Evolutionary conservation across 371 early-diverging fungal species (phyloP).

Genomic region (Parasitella parasitica): DNA sequence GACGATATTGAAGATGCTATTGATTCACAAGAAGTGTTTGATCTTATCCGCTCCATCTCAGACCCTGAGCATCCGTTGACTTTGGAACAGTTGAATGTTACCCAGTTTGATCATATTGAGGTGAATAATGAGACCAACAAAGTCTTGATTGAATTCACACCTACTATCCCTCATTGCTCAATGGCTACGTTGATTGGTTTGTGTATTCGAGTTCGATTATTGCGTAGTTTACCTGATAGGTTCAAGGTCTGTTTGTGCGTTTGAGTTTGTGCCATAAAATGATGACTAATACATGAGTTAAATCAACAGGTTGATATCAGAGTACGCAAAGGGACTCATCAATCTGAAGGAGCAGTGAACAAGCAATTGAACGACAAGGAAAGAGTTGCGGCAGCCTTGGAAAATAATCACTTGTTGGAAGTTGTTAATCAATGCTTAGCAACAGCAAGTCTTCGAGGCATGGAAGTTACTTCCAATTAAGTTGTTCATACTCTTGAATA

Average conservation of each 20-base stretch:
- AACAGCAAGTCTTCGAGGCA: constrained; percentile 50
- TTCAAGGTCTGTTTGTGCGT: constrained; percentile 68
- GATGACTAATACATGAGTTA: background rate
- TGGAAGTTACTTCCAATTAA: constrained; percentile 18
- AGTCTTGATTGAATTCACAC: constrained; percentile 86
- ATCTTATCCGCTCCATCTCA: constrained; percentile 95
- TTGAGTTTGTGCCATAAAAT: no score
- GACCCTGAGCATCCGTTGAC: constrained; percentile 99
- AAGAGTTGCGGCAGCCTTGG: constrained; percentile 98
- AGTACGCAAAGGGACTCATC: constrained; percentile 95
- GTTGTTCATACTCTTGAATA: background rate
- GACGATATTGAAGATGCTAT: constrained; percentile 73
- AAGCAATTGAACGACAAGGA: constrained; percentile 99
- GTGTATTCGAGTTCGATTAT: constrained; percentile 91
- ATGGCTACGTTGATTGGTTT: constrained; percentile 99
- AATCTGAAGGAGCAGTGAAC: constrained; percentile 93
- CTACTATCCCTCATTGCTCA: constrained; percentile 99
- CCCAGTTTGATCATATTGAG: constrained; percentile 80
- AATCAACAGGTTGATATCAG: constrained; percentile 72
- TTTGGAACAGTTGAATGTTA: constrained; percentile 93
- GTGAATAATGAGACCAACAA: constrained; percentile 70
- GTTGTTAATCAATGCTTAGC: constrained; percentile 93
- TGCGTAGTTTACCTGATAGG: constrained; percentile 82
- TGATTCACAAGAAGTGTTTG: constrained; percentile 88
- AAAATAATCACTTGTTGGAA: constrained; percentile 90